phyloP scores from a whole-genome alignment of 2,329 filamentous ascomycete species.

The Tothia fuscella region DNA sequence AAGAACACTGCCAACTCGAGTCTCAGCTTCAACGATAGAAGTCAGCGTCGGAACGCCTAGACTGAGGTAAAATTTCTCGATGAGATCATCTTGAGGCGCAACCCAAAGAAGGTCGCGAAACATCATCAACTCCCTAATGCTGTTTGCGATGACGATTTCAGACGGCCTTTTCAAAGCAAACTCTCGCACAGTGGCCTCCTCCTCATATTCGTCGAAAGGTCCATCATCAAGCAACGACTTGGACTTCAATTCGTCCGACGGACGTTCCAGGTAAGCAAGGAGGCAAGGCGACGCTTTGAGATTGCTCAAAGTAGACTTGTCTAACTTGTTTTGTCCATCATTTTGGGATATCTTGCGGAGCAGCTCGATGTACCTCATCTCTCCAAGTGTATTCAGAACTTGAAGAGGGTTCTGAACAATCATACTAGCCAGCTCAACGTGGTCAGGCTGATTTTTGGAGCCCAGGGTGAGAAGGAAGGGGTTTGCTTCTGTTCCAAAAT shows the following conservation, averaged over 20 bases:
- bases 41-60: slow-evolving; percentile 71
- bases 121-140: slow-evolving; percentile 52
- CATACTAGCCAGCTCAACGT: slow-evolving; percentile 69
- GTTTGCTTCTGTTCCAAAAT: slow-evolving; percentile 82
- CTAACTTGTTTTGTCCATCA: slow-evolving; percentile 55
- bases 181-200: slow-evolving; percentile 49
- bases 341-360: slow-evolving; percentile 71
- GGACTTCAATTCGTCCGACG: slow-evolving; percentile 37
- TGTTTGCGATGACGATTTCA: slow-evolving; percentile 58
- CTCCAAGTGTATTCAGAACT: slow-evolving; percentile 66
- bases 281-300: slow-evolving; percentile 69
- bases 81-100: slow-evolving; percentile 75
- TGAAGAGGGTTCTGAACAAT: slow-evolving; percentile 75
- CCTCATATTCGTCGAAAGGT: slow-evolving; percentile 36
- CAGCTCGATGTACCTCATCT: slow-evolving; percentile 77
- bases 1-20: slow-evolving; percentile 55
- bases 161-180: slow-evolving; percentile 64
- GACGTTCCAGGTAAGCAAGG: slow-evolving; percentile 69
- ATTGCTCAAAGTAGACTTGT: slow-evolving; percentile 64
- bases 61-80: slow-evolving; percentile 74
- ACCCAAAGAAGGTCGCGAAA: slow-evolving; percentile 79
- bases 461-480: slow-evolving; percentile 79
- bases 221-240: slow-evolving; percentile 25
- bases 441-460: slow-evolving; percentile 83
- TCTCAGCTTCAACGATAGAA: slow-evolving; percentile 64